phyloP scores from a whole-genome alignment of 441 rosid species.

The Iberis amara region DNA sequence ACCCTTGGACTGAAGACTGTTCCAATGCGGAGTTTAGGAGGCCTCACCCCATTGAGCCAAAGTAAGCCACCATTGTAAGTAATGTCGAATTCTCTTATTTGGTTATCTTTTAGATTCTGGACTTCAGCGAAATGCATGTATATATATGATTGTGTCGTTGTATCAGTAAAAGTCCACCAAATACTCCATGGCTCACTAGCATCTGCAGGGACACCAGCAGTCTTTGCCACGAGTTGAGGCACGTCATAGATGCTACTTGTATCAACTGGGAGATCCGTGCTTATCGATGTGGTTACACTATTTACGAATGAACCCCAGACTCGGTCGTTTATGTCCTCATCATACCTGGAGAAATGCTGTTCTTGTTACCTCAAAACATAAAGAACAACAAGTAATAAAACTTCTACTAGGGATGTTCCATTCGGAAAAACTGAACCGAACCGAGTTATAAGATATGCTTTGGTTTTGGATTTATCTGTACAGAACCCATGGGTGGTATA shows the following conservation, averaged over 20 bases:
- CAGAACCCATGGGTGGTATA: no score
- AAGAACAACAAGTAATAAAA: background rate
- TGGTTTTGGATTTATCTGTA: no score
- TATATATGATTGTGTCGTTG: conserved; percentile 1
- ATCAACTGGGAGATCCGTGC: background rate
- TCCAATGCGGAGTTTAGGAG: background rate
- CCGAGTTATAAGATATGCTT: no score
- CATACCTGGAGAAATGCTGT: conserved; percentile 23
- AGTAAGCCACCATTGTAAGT: background rate
- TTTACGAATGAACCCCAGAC: background rate
- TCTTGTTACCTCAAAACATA: background rate
- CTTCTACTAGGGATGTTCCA: background rate
- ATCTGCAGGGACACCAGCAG: background rate
- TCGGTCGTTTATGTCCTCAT: conserved; percentile 27
- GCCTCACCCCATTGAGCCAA: conserved; percentile 8
- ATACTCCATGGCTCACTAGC: conserved; percentile 3
- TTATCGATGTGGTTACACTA: background rate
- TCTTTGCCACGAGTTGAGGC: conserved; percentile 17
- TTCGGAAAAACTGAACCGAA: no score
- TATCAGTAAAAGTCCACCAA: background rate
- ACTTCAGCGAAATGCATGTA: conserved; percentile 40
- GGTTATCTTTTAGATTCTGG: conserved; percentile 16
- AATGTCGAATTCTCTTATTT: conserved; percentile 31
- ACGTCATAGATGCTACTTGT: background rate
- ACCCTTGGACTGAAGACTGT: background rate